Evolutionary conservation across 2,329 filamentous ascomycete species (phyloP).

Genomic region (Phialocephala subalpina): DNA sequence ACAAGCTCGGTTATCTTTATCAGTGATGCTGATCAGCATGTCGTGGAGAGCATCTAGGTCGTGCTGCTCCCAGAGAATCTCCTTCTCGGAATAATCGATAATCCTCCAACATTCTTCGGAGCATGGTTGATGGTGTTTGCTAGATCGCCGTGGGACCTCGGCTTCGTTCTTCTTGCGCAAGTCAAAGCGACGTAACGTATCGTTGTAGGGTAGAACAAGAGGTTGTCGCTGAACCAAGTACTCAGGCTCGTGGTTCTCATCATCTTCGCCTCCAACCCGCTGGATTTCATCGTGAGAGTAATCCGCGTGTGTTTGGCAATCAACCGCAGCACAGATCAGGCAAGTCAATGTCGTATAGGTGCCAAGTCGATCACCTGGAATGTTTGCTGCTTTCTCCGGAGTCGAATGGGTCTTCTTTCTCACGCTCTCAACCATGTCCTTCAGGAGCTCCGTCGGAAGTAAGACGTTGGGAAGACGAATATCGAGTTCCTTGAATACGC

Average conservation of each 20-base stretch:
- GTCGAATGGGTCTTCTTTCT: slow-evolving; percentile 14
- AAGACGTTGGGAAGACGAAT: slow-evolving; percentile 32
- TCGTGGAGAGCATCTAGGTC: slow-evolving; percentile 26
- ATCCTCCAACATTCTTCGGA: slow-evolving; percentile 30
- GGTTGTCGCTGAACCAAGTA: slow-evolving; percentile 28
- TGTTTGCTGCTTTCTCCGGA: slow-evolving; percentile 4
- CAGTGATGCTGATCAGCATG: slow-evolving; percentile 31
- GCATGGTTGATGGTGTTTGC: slow-evolving; percentile 21
- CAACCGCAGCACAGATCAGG: slow-evolving; percentile 39
- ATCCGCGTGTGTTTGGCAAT: slow-evolving; percentile 42
- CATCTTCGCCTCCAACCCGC: slow-evolving; percentile 22
- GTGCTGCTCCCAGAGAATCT: slow-evolving; percentile 17
- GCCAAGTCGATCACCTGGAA: slow-evolving; percentile 26
- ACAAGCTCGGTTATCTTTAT: slow-evolving; percentile 33
- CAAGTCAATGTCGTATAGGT: slow-evolving; percentile 39
- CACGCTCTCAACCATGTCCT: slow-evolving; percentile 34
- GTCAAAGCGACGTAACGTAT: slow-evolving; percentile 33
- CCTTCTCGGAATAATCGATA: slow-evolving; percentile 16
- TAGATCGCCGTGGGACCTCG: background rate
- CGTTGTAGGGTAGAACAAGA: slow-evolving; percentile 30
- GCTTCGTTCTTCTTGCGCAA: slow-evolving; percentile 9
- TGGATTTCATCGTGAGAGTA: slow-evolving; percentile 23
- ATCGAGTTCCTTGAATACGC: slow-evolving; percentile 32
- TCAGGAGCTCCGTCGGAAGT: slow-evolving; percentile 31
- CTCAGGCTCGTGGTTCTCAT: slow-evolving; percentile 30